Base-by-base conservation (phyloP, 345 rosid genomes). In the Eucalyptus cloeziana region DNA sequence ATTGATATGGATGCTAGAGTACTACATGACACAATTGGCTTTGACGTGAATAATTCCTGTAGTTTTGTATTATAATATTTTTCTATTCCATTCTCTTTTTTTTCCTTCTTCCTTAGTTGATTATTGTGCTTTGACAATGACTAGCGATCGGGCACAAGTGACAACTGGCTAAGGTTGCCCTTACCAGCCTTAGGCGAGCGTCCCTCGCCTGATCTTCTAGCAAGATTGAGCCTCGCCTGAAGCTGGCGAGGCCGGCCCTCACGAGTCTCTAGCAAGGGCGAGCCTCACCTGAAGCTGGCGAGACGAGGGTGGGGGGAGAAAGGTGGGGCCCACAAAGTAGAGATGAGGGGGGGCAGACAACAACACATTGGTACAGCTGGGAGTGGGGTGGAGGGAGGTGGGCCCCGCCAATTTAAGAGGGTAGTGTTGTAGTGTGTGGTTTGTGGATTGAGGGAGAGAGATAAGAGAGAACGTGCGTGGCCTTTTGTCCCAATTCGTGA, bases 61-160 rank as follows among this genome's bases (percentile, higher is more conserved):
- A 56, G 0, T 22, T 56, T 56, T 10, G 10, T 24, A 24, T 24
- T 56, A 56, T 56, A 56, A 56, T 56, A 4, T 56, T 56, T 24
- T 52, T 52, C 3, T 17, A 16, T 52, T 16, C 22, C n/a, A n/a
- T 7, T 17, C 22, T 10, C 3, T 9, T 5, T 56, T 22, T 56
- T 56, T 24, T 56, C 13, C 0, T 24, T 56, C 13, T 56, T 56
- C 30, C 13, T 56, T 10, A 22, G 1, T 9, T 22, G 13, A 9
- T 56, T 56, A 24, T 56, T 24, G 30, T 22, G 13, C 13, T 25
- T 24, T 4, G 30, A 56, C 21, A 22, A 56, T 56, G 6, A 25
- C 3, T 0, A 19, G 13, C 6, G 2, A 24, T 10, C 1, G 0
- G 30, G 30, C 13, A 24, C 6, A 24, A 25, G 13, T 22, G 30